phyloP scores from a whole-genome alignment of 768 basidiomycete genomes.

The Kwoniella dendrophila region DNA sequence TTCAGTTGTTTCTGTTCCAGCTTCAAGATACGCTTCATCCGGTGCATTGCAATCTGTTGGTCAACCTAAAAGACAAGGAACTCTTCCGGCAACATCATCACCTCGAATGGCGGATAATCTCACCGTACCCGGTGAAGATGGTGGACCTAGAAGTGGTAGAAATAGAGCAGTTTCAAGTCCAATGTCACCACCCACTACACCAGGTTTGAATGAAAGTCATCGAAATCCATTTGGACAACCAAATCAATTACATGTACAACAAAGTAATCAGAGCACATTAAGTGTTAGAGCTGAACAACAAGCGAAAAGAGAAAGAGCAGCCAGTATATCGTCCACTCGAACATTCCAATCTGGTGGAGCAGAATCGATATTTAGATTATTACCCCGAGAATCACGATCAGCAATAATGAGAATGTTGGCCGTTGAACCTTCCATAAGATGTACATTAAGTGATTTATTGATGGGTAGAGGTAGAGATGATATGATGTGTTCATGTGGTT shows the following conservation, averaged over 20 bases:
- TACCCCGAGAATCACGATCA: constrained; percentile 88
- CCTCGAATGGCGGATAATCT: constrained; percentile 1
- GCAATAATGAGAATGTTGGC: constrained; percentile 91
- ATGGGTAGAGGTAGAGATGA: constrained; percentile 76
- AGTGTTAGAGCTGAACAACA: constrained; percentile 26
- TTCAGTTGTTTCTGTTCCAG: constrained; percentile 67
- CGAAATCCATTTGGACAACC: constrained; percentile 17
- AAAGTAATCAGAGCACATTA: too few relatives aligned
- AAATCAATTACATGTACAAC: constrained; percentile 8
- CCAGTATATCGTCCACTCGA: constrained; percentile 56
- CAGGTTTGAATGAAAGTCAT: constrained; percentile 10
- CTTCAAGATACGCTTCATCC: constrained; percentile 40
- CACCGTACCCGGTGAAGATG: constrained; percentile 2
- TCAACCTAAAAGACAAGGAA: constrained; percentile 26
- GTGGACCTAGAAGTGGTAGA: constrained; percentile 5
- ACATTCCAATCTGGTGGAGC: constrained; percentile 74
- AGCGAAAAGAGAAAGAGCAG: constrained; percentile 37
- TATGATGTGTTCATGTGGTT: constrained; percentile 76
- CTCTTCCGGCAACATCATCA: constrained; percentile 28
- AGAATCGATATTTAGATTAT: constrained; percentile 92
- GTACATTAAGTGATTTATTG: constrained; percentile 88
- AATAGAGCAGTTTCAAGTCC: constrained; percentile 27
- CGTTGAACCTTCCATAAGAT: constrained; percentile 82
- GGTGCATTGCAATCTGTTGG: constrained; percentile 4
- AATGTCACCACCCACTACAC: constrained; percentile 13